These are phyloP conservation scores for Lasiodiplodia citricola DNA, from an alignment of 2,329 filamentous ascomycete genomes.

Conservation along the genomic window DNA sequence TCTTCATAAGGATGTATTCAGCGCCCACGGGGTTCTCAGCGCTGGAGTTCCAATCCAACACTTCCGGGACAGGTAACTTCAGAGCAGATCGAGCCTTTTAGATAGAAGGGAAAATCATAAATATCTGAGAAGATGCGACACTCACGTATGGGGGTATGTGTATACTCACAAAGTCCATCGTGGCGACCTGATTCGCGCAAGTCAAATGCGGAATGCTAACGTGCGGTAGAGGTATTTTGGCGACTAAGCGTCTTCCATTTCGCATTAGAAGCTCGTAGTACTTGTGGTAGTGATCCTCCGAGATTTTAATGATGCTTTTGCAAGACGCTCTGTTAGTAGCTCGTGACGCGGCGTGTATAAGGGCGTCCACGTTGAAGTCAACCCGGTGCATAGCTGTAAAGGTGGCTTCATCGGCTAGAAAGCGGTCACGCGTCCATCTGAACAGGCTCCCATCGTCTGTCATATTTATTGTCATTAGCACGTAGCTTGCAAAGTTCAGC, in stretches of 20 bases:
- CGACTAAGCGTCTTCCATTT: background rate
- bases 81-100: background rate
- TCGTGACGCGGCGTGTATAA: too few species aligned
- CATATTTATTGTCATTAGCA: too few species aligned
- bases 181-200: background rate
- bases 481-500: too few species aligned
- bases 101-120: too few species aligned
- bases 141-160: background rate
- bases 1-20: background rate
- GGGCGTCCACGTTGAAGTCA: too few species aligned
- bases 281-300: background rate
- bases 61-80: background rate
- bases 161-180: constrained; percentile 2
- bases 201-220: background rate
- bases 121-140: background rate
- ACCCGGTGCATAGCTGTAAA: too few species aligned
- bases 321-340: too few species aligned
- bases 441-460: too few species aligned
- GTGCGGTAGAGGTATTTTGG: background rate
- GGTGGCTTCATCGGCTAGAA: too few species aligned
- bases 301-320: too few species aligned
- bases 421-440: too few species aligned
- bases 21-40: background rate
- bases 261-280: background rate
- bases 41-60: background rate